These are phyloP conservation scores for Bocquillonia castaneifolia DNA, from an alignment of 441 rosid genomes.

Conservation along the genomic window DNA sequence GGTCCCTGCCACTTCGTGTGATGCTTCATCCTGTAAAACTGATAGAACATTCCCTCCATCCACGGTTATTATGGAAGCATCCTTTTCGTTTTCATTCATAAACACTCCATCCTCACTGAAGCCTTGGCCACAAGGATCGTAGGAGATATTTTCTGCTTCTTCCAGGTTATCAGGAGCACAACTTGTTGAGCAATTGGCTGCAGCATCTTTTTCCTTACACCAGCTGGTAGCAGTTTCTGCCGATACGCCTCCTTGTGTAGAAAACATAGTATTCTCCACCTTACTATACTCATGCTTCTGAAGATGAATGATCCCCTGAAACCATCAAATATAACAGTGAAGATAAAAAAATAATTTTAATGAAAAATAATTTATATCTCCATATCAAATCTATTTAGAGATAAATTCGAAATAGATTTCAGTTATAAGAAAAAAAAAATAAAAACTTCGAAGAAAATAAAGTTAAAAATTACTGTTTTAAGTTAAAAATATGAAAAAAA, in stretches of 20 bases:
- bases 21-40: conserved; percentile 4
- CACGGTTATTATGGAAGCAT: background rate
- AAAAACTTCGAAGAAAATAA: too few relatives aligned
- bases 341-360: too few relatives aligned
- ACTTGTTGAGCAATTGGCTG: background rate
- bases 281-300: background rate
- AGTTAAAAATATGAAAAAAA: too few relatives aligned
- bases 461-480: too few relatives aligned
- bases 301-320: background rate
- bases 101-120: background rate
- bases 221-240: background rate
- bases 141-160: conserved; percentile 7
- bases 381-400: too few relatives aligned
- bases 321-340: too few relatives aligned
- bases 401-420: too few relatives aligned
- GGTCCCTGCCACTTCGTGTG: conserved; percentile 1
- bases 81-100: background rate
- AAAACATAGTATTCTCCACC: background rate
- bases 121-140: background rate
- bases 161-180: conserved; percentile 1
- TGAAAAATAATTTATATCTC: too few relatives aligned
- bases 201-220: background rate
- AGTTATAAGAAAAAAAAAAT: too few relatives aligned
- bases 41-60: conserved; percentile 8
- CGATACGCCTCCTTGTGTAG: background rate